Base-by-base conservation (phyloP, 495 filamentous ascomycete genomes). In the Penicillium alfredii region DNA sequence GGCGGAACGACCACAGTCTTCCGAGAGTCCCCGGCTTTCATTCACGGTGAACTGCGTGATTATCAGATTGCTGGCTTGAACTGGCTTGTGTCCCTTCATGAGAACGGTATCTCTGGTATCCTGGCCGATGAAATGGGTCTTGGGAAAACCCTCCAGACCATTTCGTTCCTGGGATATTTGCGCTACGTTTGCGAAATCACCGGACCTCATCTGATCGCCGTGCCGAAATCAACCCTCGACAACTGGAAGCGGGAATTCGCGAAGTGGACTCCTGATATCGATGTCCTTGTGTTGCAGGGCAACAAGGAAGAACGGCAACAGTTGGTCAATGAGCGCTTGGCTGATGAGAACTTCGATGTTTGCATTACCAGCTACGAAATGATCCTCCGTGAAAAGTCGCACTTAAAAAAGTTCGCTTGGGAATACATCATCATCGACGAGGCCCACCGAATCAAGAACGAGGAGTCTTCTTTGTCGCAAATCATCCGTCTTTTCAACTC, bases 351-450 rank as follows among this genome's bases (percentile, higher is more conserved):
- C 35, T 94, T 94, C 45, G 87, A 94, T 53, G 86, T 90, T 6
- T 89, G 88, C 62, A 85, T 94, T 44, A 94, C 87, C n/a, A 90
- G 85, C 55, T 94, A 94, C 59, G 87, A 94, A 56, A 93, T 94
- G 86, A 84, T 99, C 40, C 73, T 99, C 2, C 78, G 92, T 26
- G 93, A 99, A 55, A 97, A 99, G 65, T 72, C 86, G 0, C 87
- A 94, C 51, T 64, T 99, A 29, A 93, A 93, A 67, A 97, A 97
- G 60, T 93, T 97, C 54, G 88, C 93, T 0, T 99, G 93, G 93
- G 92, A 99, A 58, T 99, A 99, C 58, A 97, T 99, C 61, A 95
- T 99, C 58, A 94, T 99, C 36, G 93, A 99, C 53, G 93, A 99
- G 48, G 93, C 93, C 4, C 93, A 99, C 58, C 87, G 93, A 13